A percentile compares a stretch with the other conserved stretches of the same genome.
These are phyloP conservation scores for Aureobasidium vineae DNA, from an alignment of 2,329 filamentous ascomycete genomes.

Conservation along the genomic window DNA sequence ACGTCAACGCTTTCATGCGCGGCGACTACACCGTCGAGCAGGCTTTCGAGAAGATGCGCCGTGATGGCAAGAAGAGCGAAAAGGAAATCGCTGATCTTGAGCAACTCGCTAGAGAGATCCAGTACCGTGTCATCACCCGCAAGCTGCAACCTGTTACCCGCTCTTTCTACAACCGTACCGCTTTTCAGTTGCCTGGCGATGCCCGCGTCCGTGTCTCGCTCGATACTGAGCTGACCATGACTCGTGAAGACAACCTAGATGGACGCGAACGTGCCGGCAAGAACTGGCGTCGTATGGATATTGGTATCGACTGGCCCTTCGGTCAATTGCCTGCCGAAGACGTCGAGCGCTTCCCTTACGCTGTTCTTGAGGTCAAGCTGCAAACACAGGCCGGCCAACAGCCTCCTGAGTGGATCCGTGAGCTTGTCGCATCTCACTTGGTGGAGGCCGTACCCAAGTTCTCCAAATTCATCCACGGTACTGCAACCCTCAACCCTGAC, in stretches of 20 bases:
- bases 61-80: slow-evolving; percentile 89
- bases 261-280: slow-evolving; percentile 71
- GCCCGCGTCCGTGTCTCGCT: slow-evolving; percentile 94
- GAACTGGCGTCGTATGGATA: slow-evolving; percentile 97
- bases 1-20: slow-evolving; percentile 84
- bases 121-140: slow-evolving; percentile 87
- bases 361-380: slow-evolving; percentile 93
- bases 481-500: slow-evolving; percentile 78
- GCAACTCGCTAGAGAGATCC: slow-evolving; percentile 83
- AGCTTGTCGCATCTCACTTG: slow-evolving; percentile 87
- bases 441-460: slow-evolving; percentile 99
- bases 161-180: slow-evolving; percentile 97
- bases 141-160: slow-evolving; percentile 85
- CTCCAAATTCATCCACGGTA: slow-evolving; percentile 98
- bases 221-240: slow-evolving; percentile 93
- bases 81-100: slow-evolving; percentile 91
- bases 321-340: slow-evolving; percentile 81
- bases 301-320: slow-evolving; percentile 95
- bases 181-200: slow-evolving; percentile 95
- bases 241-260: slow-evolving; percentile 91
- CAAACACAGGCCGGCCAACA: slow-evolving; percentile 95
- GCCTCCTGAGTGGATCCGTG: slow-evolving; percentile 92
- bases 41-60: slow-evolving; percentile 95
- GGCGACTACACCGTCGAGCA: slow-evolving; percentile 81
- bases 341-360: slow-evolving; percentile 89